A percentile compares a stretch with the other conserved stretches of the same genome.
phyloP scores from a whole-genome alignment of 306 rosid genomes.

The Argentina anserina region DNA sequence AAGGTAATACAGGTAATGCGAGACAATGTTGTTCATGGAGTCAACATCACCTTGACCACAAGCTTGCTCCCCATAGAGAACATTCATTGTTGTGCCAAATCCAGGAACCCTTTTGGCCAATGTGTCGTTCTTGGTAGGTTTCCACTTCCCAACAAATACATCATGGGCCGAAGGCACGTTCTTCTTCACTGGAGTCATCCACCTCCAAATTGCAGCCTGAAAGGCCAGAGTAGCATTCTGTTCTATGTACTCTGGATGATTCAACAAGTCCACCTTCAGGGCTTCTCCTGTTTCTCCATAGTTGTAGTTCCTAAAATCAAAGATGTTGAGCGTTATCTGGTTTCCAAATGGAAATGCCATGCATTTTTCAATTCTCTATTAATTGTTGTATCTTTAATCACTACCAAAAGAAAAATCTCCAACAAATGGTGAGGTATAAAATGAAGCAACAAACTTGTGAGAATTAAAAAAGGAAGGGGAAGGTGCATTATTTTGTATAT shows the following conservation, averaged over 20 bases:
- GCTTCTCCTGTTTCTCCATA: slow-evolving; percentile 79
- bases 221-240: slow-evolving; percentile 90
- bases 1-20: slow-evolving; percentile 73
- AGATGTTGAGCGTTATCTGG: not conserved
- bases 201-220: slow-evolving; percentile 91
- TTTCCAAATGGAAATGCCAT: not conserved
- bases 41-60: slow-evolving; percentile 83
- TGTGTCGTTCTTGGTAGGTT: slow-evolving; percentile 91
- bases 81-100: slow-evolving; percentile 80
- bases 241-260: slow-evolving; percentile 89
- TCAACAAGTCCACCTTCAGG: slow-evolving; percentile 62
- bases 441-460: not conserved
- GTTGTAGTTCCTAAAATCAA: slow-evolving; percentile 71
- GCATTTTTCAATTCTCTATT: not conserved
- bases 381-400: not conserved
- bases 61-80: slow-evolving; percentile 64
- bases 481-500: not conserved
- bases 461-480: not conserved
- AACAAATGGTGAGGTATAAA: not conserved
- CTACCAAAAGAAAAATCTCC: not conserved
- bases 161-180: slow-evolving; percentile 83
- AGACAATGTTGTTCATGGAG: slow-evolving; percentile 60
- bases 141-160: slow-evolving; percentile 85
- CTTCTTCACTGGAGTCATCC: slow-evolving; percentile 85
- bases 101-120: slow-evolving; percentile 65